Conservation (phyloP, 2,329 filamentous ascomycete genomes). For the Venturia aucupariae region DNA sequence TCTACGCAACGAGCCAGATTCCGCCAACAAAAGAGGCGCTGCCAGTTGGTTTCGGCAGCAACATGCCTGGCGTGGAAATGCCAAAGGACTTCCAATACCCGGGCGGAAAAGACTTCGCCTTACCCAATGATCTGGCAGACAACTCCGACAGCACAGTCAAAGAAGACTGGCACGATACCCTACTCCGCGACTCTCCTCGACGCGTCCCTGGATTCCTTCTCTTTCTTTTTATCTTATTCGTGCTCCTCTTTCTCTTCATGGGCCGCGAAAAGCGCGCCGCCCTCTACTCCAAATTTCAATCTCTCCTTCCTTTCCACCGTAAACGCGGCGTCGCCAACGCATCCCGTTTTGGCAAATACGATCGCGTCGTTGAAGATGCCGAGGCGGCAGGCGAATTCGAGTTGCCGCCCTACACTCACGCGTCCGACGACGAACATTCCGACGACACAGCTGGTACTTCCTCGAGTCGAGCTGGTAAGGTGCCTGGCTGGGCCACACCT, state of each 20-base stretch:
- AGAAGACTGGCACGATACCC: slow-evolving; percentile 46
- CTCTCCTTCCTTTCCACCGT: slow-evolving; percentile 38
- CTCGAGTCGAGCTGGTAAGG: slow-evolving; percentile 43
- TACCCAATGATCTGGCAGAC: slow-evolving; percentile 29
- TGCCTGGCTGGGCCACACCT: slow-evolving; percentile 61
- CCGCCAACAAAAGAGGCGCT: slow-evolving; percentile 53
- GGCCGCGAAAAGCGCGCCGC: slow-evolving; percentile 63
- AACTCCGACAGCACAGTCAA: slow-evolving; percentile 35
- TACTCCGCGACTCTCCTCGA: slow-evolving; percentile 56
- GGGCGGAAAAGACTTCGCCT: slow-evolving; percentile 43
- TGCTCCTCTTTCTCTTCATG: slow-evolving; percentile 64
- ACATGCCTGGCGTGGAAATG: slow-evolving; percentile 40
- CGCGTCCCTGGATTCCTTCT: slow-evolving; percentile 66
- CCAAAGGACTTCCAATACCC: slow-evolving; percentile 78
- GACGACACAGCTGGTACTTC: slow-evolving; percentile 20
- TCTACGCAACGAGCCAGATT: slow-evolving; percentile 87
- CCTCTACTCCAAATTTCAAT: slow-evolving; percentile 47
- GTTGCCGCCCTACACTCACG: slow-evolving; percentile 51
- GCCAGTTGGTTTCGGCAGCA: slow-evolving; percentile 89
- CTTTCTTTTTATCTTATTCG: slow-evolving; percentile 63
- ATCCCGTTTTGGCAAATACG: slow-evolving; percentile 43
- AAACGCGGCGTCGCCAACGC: slow-evolving; percentile 25
- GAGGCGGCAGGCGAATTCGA: slow-evolving; percentile 58
- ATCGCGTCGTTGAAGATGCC: slow-evolving; percentile 61
- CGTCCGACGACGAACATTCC: slow-evolving; percentile 55